Conservation (phyloP, 129 eudicot genomes). For the Kitagawia praeruptora region DNA sequence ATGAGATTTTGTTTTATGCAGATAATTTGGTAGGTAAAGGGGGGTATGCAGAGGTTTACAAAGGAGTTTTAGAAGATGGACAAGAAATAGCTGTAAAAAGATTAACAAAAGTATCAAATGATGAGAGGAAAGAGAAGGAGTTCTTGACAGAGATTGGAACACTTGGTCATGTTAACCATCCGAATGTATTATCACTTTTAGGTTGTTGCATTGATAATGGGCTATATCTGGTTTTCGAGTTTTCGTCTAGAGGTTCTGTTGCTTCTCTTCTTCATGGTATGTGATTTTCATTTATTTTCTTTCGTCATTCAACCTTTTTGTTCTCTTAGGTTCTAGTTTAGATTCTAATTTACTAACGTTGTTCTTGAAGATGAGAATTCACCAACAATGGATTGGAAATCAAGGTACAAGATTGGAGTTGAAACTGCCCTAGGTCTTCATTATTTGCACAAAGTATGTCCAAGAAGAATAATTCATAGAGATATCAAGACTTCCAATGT, state of each 20-base stretch:
- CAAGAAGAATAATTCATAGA: constrained; percentile 87
- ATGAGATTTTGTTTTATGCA: too few species aligned
- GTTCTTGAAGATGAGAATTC: constrained; percentile 47
- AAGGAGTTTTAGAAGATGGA: constrained; percentile 72
- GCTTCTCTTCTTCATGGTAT: constrained; percentile 97
- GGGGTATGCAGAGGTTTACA: constrained; percentile 97
- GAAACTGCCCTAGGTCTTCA: constrained; percentile 87
- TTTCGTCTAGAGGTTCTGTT: constrained; percentile 91
- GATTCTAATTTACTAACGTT: too few species aligned
- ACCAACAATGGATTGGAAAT: constrained; percentile 76
- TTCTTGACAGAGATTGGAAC: constrained; percentile 96
- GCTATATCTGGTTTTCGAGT: constrained; percentile 82
- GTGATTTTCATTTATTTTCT: not conserved
- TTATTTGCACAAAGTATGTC: constrained; percentile 91
- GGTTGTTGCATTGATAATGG: constrained; percentile 98
- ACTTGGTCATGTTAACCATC: constrained; percentile 82
- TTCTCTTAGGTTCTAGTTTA: not conserved
- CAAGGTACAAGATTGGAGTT: constrained; percentile 71
- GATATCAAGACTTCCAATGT: constrained; percentile 88
- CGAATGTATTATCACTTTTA: constrained; percentile 76
- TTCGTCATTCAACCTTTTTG: not conserved
- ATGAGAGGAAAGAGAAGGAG: constrained; percentile 93
- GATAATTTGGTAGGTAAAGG: constrained; percentile 90
- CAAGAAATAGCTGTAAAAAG: constrained; percentile 82
- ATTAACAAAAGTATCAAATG: constrained; percentile 50